A percentile compares a stretch with the other conserved stretches of the same genome.
Conservation (phyloP, 2,329 filamentous ascomycete species). For the Aschersonia sp. region DNA sequence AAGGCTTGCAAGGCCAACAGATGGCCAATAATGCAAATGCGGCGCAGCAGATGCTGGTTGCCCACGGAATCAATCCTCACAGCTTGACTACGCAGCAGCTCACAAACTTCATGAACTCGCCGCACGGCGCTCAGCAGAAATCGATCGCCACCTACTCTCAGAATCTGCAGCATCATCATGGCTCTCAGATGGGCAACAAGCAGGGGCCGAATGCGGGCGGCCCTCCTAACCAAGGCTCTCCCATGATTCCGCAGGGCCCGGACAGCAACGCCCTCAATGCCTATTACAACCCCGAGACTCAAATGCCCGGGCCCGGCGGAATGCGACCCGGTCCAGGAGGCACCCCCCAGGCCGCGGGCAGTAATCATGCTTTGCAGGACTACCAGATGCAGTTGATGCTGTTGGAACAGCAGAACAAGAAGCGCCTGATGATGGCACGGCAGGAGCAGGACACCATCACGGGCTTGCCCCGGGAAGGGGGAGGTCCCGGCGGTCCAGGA, state of each 20-base stretch:
- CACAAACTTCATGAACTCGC: constrained; percentile 41
- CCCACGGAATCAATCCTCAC: constrained; percentile 62
- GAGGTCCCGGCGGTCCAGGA: constrained; percentile 31
- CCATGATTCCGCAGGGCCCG: constrained; percentile 63
- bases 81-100: constrained; percentile 65
- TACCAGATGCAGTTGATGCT: constrained; percentile 86
- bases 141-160: constrained; percentile 78
- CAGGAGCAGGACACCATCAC: constrained; percentile 56
- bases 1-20: constrained; percentile 60
- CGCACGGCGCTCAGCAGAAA: constrained; percentile 57
- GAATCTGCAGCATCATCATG: constrained; percentile 70
- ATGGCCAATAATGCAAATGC: constrained; percentile 37
- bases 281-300: constrained; percentile 47
- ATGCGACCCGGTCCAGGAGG: constrained; percentile 42
- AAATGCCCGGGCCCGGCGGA: constrained; percentile 40
- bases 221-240: constrained; percentile 65
- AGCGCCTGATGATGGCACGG: constrained; percentile 69
- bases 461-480: constrained; percentile 33
- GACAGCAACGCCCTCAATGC: constrained; percentile 43
- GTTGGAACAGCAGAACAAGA: constrained; percentile 78
- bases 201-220: constrained; percentile 58
- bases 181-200: constrained; percentile 67
- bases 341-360: constrained; percentile 32
- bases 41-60: constrained; percentile 45
- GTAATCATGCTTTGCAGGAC: constrained; percentile 72